Evolutionary conservation across 1,139 yeast genomes (phyloP), one percentile per base, ranked within the genome.

Genomic region (Sugiyamaella paludigena): DNA sequence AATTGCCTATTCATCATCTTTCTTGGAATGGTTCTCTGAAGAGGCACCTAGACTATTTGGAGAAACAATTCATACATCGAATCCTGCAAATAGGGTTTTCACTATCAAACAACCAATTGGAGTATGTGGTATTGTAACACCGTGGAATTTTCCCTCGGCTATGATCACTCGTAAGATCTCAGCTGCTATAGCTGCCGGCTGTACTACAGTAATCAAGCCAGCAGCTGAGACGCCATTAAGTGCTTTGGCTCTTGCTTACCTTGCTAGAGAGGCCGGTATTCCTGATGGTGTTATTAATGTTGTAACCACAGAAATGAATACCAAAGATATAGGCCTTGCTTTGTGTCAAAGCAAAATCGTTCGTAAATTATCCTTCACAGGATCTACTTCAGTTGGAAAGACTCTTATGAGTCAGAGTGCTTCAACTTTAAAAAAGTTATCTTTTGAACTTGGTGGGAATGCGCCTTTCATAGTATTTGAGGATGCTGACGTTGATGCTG

Each of bases 111-210:
- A 84, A 64, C 94, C 95, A 12, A 77, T 89, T 45, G 96, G 96
- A 16, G 94, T 87, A 1, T 86, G 91, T 60, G 96, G 95, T 30
- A 79, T 89, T 51, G 73, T 89, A 57, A 87, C 96, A 3, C 97
- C 97, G 16, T 89, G 96, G 96, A 89, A 89, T 67, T 89, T 89
- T 70, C 97, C 97, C 16, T 74, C 83, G 49, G 95, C 96, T 7
- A 89, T 89, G 97, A 85, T 89, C 53, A 81, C 96, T 1, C 77
- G 97, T 60, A 89, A 89, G 66, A 76, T 85, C 41, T 96, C 87
- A 29, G 95, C 96, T 26, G 95, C 95, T 0, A 61, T 87, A 13
- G 96, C 96, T n/a, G 91, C 92, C 10, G 97, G 97, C 2, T 89
- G 96, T 68, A 84, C 96, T 1, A 75, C 86, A 2, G 89, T 89